Conservation (phyloP, 305 asterid genomes). For the Fraxinus latifolia region DNA sequence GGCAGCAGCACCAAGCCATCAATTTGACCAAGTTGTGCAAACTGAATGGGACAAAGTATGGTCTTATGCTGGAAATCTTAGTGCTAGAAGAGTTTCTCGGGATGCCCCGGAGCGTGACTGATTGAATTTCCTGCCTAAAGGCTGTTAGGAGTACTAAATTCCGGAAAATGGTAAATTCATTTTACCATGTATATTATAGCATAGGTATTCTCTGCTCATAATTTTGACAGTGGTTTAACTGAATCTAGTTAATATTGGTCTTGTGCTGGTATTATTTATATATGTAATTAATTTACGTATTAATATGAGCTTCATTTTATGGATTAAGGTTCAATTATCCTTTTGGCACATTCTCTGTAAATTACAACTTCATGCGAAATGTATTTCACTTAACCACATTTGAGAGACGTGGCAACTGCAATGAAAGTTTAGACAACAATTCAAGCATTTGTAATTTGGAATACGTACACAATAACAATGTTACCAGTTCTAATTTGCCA, state of each 20-base stretch:
- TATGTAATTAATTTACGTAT: not conserved
- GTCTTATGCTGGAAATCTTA: conserved; percentile 77
- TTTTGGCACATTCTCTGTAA: not conserved
- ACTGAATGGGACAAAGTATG: conserved; percentile 70
- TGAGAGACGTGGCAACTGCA: not conserved
- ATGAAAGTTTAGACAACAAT: not conserved
- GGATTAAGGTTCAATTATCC: not conserved
- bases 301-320: not conserved
- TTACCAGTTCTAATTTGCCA: not conserved
- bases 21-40: conserved; percentile 52
- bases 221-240: conserved; percentile 31
- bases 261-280: conserved; percentile 7
- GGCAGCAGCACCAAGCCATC: conserved; percentile 31
- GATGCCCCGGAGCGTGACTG: conserved; percentile 79
- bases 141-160: not conserved
- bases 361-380: not conserved
- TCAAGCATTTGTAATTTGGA: not conserved
- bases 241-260: not conserved
- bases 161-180: conserved; percentile 6
- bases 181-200: conserved; percentile 39
- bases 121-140: conserved; percentile 3
- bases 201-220: conserved; percentile 24
- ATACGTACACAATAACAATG: not conserved
- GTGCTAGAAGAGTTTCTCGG: conserved; percentile 57
- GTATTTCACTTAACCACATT: not conserved